A percentile compares a stretch with the other conserved stretches of the same genome.
phyloP scores from a whole-genome alignment of 2,329 filamentous ascomycete genomes.

The Blastomyces parvus region DNA sequence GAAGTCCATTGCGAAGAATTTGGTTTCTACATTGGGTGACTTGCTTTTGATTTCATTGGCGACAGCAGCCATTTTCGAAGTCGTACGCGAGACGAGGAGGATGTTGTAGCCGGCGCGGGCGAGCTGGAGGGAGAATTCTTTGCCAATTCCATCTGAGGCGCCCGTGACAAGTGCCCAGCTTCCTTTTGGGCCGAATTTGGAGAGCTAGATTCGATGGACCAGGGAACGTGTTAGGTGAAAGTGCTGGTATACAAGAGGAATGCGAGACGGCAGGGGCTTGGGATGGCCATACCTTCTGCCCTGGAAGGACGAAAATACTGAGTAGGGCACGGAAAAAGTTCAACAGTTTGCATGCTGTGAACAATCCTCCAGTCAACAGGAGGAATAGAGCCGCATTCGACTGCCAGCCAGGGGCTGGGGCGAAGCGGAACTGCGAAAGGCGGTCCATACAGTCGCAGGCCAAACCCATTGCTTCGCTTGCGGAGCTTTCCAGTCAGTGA shows the following conservation, averaged over 20 bases:
- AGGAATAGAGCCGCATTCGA: conserved; percentile 29
- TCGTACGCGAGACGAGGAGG: conserved; percentile 88
- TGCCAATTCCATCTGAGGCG: conserved; percentile 91
- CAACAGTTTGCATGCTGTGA: conserved; percentile 47
- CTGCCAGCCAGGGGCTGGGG: conserved; percentile 30
- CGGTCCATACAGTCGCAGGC: conserved; percentile 24
- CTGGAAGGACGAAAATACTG: conserved; percentile 57
- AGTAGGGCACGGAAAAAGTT: conserved; percentile 54
- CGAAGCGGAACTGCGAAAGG: conserved; percentile 27
- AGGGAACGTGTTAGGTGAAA: not conserved
- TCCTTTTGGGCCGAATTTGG: conserved; percentile 80
- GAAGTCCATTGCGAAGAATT: conserved; percentile 87
- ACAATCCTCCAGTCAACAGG: conserved; percentile 47
- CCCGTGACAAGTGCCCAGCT: conserved; percentile 93
- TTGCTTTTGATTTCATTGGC: conserved; percentile 60
- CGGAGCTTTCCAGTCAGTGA: not conserved
- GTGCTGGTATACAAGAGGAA: not conserved
- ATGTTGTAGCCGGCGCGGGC: conserved; percentile 90
- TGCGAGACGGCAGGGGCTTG: not conserved
- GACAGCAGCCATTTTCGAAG: conserved; percentile 74
- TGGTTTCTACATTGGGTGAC: conserved; percentile 59
- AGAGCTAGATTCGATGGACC: conserved; percentile 51
- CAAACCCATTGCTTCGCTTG: conserved; percentile 24
- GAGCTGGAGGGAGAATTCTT: conserved; percentile 87
- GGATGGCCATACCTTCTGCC: conserved; percentile 36